Evolutionary conservation across 306 rosid genomes (phyloP), one percentile per base, ranked within the genome.

Genomic region (Rubus parviflorus): DNA sequence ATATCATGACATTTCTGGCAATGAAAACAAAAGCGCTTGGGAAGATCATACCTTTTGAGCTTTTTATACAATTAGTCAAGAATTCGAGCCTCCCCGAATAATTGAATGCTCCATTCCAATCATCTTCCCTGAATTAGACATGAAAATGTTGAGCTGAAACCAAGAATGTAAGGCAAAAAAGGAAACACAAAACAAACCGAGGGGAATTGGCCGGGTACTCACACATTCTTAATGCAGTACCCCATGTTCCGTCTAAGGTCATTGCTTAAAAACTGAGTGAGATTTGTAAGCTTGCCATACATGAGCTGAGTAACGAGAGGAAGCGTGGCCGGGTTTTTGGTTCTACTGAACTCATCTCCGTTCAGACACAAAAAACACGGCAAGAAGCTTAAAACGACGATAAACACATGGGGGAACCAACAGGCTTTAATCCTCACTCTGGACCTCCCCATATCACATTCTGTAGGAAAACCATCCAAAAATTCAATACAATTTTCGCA

Each of bases 101-200:
- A 82, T 90, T 81, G 75, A 88, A 92, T 20, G 97, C 96, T 63
- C 80, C 92, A 70, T 83, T 74, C 96, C 93, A 92, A 87, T 92
- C 97, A 19, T 79, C 69, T 22, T 79, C 58, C 85, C 97, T 92
- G 86, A 77, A 81, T 30, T 30, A 82, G 52, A 23, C 48, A 61
- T 10, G 52, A 42, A 61, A 11, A 30, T 14, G 5, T 19, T 70
- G 74, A 66, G 41, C 47, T 11, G 52, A 13, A 8, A 81, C 17
- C n/a, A 74, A 42, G 45, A 58, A 35, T 22, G 70, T 13, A 60
- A 5, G 20, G 41, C 67, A 7, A 8, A 66, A 58, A 22, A 23
- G 6, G 46, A 75, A 68, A 22, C 16, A 65, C 60, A 10, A 2
- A 66, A 66, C 22, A 7, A 58, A 74, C 11, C 13, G 48, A 42